These are phyloP conservation scores for Nicotiana noctiflora DNA, from an alignment of 257 asterid genomes.

Conservation along the genomic window DNA sequence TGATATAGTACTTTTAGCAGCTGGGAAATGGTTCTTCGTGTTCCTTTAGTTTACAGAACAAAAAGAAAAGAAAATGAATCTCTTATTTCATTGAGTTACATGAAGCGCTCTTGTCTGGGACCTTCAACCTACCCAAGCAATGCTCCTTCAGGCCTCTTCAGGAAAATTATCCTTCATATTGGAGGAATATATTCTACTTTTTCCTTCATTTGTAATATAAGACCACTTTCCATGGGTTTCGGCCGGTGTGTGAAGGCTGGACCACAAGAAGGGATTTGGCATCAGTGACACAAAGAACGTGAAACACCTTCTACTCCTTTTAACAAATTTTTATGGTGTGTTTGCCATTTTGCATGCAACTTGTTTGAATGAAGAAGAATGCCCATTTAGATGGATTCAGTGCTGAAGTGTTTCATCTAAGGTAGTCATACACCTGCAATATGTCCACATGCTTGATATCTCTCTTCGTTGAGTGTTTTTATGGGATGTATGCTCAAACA, in stretches of 20 bases:
- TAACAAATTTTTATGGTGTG: not conserved
- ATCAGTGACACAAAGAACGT: not conserved
- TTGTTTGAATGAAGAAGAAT: not conserved
- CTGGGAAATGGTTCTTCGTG: not conserved
- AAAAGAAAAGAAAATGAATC: not conserved
- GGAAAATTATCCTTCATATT: not conserved
- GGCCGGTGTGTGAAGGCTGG: not conserved
- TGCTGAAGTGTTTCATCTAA: not conserved
- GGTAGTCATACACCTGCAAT: not conserved
- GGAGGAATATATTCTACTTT: not conserved
- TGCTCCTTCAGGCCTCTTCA: not conserved
- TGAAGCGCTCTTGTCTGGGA: not conserved
- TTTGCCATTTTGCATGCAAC: not conserved
- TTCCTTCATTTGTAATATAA: not conserved
- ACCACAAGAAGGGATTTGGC: not conserved
- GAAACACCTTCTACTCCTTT: not conserved
- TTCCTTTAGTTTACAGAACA: not conserved
- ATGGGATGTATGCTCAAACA: not conserved
- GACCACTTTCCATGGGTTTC: not conserved
- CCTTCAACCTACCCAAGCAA: not conserved
- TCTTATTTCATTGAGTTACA: not conserved
- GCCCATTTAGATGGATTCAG: not conserved
- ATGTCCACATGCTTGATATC: not conserved
- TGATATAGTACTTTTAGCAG: not conserved
- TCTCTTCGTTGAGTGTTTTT: not conserved